phyloP scores from a whole-genome alignment of 352 stramenopile species.

The Phytophthora pluvialis region DNA sequence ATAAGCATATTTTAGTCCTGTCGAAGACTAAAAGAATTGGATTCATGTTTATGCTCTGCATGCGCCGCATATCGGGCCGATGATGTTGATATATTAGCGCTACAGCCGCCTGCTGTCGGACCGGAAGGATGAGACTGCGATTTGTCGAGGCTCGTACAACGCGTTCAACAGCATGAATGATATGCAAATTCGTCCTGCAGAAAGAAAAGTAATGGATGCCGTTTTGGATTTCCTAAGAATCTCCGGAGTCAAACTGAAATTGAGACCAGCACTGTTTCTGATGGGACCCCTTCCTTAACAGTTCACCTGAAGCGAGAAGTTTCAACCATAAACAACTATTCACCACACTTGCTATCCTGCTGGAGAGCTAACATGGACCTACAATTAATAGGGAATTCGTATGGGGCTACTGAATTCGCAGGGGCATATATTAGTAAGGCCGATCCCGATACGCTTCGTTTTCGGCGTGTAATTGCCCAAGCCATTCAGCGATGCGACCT shows the following conservation, averaged over 20 bases:
- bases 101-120: neutral
- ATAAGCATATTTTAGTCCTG: constrained; percentile 2
- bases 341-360: neutral
- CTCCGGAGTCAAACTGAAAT: neutral
- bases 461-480: constrained; percentile 17
- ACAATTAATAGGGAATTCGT: constrained; percentile 29
- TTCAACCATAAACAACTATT: constrained; percentile 17
- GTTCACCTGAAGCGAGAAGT: constrained; percentile 1
- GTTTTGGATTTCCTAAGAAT: constrained; percentile 22
- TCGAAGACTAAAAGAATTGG: constrained; percentile 6
- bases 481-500: constrained; percentile 10
- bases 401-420: constrained; percentile 29
- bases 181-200: constrained; percentile 11
- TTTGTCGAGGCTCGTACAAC: constrained; percentile 5
- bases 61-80: neutral
- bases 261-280: neutral
- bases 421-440: constrained; percentile 32
- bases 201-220: constrained; percentile 8
- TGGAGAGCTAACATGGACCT: constrained; percentile 28
- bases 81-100: constrained; percentile 1
- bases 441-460: constrained; percentile 1
- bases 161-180: constrained; percentile 30
- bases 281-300: constrained; percentile 8
- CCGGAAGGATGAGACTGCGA: neutral
- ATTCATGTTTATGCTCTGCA: neutral